Conservation (phyloP, 2,329 filamentous ascomycete genomes). For the Pseudogymnoascus destructans region DNA sequence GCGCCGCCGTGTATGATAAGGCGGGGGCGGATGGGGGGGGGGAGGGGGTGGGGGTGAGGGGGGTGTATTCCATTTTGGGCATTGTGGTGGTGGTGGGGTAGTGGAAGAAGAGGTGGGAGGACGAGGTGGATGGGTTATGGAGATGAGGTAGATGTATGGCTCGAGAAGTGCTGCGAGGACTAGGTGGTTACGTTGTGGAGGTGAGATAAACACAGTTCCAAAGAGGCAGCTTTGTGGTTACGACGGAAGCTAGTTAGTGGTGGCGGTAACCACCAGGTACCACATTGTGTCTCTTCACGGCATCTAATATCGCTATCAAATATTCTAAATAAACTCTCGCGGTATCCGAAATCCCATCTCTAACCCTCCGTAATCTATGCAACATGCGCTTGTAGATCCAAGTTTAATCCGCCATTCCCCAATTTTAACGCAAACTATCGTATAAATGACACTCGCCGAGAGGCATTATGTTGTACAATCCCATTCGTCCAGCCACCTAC, state of each 20-base stretch:
- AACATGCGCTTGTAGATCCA: neutral
- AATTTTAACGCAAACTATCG: neutral
- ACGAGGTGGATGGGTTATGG: neutral
- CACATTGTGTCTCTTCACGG: neutral
- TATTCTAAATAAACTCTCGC: neutral
- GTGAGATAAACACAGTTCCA: neutral
- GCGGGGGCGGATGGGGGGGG: conserved; percentile 32
- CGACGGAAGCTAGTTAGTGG: conserved; percentile 5
- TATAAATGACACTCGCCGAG: neutral
- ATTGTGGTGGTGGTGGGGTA: neutral
- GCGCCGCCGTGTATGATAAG: conserved; percentile 63
- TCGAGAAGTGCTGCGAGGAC: neutral
- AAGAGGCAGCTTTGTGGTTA: neutral
- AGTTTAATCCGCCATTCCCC: neutral
- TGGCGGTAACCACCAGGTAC: neutral
- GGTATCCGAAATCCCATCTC: neutral
- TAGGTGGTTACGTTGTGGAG: neutral
- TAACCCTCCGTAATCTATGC: neutral
- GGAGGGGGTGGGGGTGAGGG: neutral
- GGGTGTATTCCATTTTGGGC: neutral
- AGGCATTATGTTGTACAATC: conserved; percentile 2
- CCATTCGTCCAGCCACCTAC: neutral
- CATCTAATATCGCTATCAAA: conserved; percentile 6
- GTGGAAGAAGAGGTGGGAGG: neutral
- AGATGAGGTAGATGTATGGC: neutral